phyloP scores from a whole-genome alignment of 805 yeast genomes.

The Saccharomyces kudriavzevii region DNA sequence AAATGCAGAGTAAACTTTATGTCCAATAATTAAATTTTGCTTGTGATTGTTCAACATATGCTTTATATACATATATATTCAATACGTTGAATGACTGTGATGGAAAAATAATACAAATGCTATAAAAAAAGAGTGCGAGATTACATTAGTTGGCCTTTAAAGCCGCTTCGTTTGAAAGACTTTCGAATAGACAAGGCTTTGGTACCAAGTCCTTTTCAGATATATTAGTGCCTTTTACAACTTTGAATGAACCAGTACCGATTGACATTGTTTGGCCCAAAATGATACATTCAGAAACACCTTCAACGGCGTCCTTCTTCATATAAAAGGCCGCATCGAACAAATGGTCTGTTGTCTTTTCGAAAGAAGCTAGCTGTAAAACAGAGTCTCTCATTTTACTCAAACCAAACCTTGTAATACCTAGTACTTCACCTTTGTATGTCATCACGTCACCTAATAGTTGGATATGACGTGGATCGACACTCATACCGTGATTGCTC shows the following conservation, averaged over 20 bases:
- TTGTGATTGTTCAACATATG: not conserved
- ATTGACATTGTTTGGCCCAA: conserved; percentile 95
- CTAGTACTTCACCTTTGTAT: conserved; percentile 94
- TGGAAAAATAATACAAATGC: not conserved
- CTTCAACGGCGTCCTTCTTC: conserved; percentile 93
- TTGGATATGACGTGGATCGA: conserved; percentile 98
- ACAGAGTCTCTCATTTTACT: conserved; percentile 99
- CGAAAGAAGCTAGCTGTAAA: conserved; percentile 91
- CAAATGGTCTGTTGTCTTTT: conserved; percentile 95
- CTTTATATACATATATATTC: not conserved
- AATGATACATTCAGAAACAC: conserved; percentile 95
- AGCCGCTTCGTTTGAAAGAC: conserved; percentile 22
- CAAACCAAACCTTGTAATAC: conserved; percentile 95
- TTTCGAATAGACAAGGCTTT: conserved; percentile 42
- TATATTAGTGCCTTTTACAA: conserved; percentile 52
- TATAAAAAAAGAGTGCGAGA: not conserved
- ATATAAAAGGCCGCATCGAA: conserved; percentile 97
- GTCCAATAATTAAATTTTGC: not conserved
- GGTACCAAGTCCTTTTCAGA: conserved; percentile 37
- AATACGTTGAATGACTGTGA: not conserved
- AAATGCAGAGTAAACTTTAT: not conserved
- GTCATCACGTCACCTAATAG: conserved; percentile 97
- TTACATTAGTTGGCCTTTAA: not conserved
- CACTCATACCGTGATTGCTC: conserved; percentile 99
- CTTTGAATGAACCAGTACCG: conserved; percentile 94